Conservation (phyloP, 352 stramenopile genomes). For the Phytophthora pinifolia region DNA sequence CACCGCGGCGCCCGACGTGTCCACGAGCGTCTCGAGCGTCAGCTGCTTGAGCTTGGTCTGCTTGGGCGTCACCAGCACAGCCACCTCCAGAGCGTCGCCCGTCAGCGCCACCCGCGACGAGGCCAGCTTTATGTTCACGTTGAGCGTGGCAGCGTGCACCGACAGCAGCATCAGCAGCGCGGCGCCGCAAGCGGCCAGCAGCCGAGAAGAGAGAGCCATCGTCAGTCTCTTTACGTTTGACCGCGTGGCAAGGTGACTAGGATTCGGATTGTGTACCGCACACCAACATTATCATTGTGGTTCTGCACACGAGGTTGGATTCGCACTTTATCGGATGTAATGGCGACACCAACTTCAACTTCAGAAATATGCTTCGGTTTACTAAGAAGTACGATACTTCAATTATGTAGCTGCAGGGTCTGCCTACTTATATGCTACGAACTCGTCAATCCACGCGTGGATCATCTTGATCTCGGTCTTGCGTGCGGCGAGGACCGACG, state of each 20-base stretch:
- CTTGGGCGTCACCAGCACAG: constrained; percentile 53
- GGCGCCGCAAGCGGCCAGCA: constrained; percentile 27
- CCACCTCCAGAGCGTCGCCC: constrained; percentile 43
- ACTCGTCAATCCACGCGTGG: constrained; percentile 81
- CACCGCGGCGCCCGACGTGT: constrained; percentile 59
- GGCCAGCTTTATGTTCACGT: constrained; percentile 44
- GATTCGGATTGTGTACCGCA: too few species aligned
- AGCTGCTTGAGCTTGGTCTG: constrained; percentile 58
- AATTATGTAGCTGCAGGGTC: background rate
- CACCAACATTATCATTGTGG: too few species aligned
- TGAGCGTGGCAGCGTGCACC: constrained; percentile 29
- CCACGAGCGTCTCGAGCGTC: constrained; percentile 67
- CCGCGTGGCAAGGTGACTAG: constrained; percentile 19
- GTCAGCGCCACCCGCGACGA: constrained; percentile 53
- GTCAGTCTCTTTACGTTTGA: constrained; percentile 25
- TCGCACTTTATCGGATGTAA: too few species aligned
- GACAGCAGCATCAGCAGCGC: constrained; percentile 30
- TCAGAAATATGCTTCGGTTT: too few species aligned
- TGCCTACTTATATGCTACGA: constrained; percentile 37
- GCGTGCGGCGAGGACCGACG: constrained; percentile 70
- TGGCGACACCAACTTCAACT: constrained; percentile 4
- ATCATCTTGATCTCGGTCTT: constrained; percentile 82
- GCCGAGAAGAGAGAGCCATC: constrained; percentile 25
- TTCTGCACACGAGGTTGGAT: background rate
- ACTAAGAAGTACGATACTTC: too few species aligned